These are phyloP conservation scores for Lichtheimia corymbifera DNA, from an alignment of 371 early-diverging fungal genomes.

Conservation along the genomic window DNA sequence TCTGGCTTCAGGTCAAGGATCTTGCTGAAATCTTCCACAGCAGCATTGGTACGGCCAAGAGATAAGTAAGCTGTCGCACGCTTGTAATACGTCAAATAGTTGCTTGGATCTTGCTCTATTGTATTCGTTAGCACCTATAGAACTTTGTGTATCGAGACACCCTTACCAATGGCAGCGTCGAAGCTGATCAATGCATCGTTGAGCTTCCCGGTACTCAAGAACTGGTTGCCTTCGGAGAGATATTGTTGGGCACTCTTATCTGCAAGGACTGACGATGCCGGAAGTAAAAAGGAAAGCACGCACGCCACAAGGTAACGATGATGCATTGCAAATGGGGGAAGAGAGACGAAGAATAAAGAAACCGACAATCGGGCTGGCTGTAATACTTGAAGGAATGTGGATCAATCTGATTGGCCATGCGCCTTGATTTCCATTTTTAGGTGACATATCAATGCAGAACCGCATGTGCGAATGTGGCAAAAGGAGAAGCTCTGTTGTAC, in stretches of 20 bases:
- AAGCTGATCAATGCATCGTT: slow-evolving; percentile 70
- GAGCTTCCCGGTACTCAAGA: slow-evolving; percentile 55
- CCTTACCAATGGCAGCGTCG: slow-evolving; percentile 73
- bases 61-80: slow-evolving; percentile 85
- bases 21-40: slow-evolving; percentile 77
- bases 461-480: too few relatives aligned
- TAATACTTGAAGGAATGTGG: too few relatives aligned
- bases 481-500: too few relatives aligned
- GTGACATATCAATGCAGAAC: too few relatives aligned
- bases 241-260: slow-evolving; percentile 57
- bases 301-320: slow-evolving; percentile 31
- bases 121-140: background rate
- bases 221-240: slow-evolving; percentile 67
- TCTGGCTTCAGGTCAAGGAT: slow-evolving; percentile 80
- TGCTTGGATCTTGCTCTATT: slow-evolving; percentile 70
- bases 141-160: background rate
- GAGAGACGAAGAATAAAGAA: slow-evolving; percentile 3
- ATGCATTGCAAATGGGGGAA: slow-evolving; percentile 6
- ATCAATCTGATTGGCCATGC: too few relatives aligned
- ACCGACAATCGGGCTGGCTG: too few relatives aligned
- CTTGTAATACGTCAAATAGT: slow-evolving; percentile 82
- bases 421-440: too few relatives aligned
- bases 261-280: slow-evolving; percentile 22
- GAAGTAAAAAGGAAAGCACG: slow-evolving; percentile 29
- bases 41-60: slow-evolving; percentile 69